A percentile compares a stretch with the other conserved stretches of the same genome.
Evolutionary conservation across 352 stramenopile species (phyloP).

Genomic region (Pythium monospermum): DNA sequence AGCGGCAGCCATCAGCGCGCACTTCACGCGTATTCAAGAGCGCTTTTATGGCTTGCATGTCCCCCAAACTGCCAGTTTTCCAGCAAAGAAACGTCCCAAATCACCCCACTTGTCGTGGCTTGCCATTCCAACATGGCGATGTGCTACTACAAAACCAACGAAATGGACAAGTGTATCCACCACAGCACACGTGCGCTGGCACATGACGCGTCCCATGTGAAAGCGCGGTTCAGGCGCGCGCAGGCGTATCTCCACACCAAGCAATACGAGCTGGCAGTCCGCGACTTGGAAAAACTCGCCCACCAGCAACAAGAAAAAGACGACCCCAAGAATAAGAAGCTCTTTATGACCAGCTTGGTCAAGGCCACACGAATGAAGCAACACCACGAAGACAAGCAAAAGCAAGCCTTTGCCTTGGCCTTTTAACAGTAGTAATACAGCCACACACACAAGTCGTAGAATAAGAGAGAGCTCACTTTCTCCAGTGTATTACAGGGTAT

Average conservation of each 20-base stretch:
- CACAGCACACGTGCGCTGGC: constrained; percentile 43
- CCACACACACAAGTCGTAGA: background rate
- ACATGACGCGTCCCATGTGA: constrained; percentile 40
- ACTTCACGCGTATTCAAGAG: constrained; percentile 28
- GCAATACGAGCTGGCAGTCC: constrained; percentile 47
- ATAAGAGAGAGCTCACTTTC: constrained; percentile 20
- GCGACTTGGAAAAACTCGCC: constrained; percentile 37
- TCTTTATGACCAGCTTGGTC: constrained; percentile 14
- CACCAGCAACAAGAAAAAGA: constrained; percentile 37
- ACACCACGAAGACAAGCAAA: constrained; percentile 12
- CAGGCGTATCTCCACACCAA: constrained; percentile 53
- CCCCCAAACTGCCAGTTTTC: constrained; percentile 37
- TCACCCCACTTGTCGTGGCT: constrained; percentile 33
- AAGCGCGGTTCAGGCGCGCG: constrained; percentile 61
- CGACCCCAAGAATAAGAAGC: too few relatives aligned
- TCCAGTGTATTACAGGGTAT: constrained; percentile 24
- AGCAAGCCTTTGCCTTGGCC: constrained; percentile 14
- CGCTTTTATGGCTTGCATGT: constrained; percentile 51
- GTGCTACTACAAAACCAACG: constrained; percentile 44
- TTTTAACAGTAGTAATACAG: constrained; percentile 4
- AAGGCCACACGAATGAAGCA: constrained; percentile 11
- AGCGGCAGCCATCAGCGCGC: constrained; percentile 25
- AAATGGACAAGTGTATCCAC: constrained; percentile 39
- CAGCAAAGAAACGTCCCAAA: constrained; percentile 23
- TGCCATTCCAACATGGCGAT: constrained; percentile 62